Percentiles rank a stretch among this genome's conserved stretches.
These are phyloP conservation scores for Amauroascus niger DNA, from an alignment of 2,329 filamentous ascomycete species.

Conservation along the genomic window DNA sequence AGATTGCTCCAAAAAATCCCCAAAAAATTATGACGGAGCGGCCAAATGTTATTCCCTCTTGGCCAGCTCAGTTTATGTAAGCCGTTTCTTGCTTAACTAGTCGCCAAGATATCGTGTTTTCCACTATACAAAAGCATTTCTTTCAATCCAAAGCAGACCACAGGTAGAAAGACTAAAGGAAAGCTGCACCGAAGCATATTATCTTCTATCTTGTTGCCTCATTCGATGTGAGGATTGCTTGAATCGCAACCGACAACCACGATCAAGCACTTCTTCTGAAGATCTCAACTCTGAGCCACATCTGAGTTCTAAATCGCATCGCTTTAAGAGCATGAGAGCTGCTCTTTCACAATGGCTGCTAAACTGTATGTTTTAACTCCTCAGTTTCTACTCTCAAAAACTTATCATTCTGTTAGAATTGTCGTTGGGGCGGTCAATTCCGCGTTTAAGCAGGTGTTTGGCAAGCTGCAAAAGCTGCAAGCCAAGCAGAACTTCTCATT, in stretches of 20 bases:
- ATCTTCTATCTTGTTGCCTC: too few relatives aligned
- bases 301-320: background rate
- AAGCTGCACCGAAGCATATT: too few relatives aligned
- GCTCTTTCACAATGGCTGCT: constrained; percentile 42
- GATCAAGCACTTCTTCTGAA: background rate
- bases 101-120: too few relatives aligned
- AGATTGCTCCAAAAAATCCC: background rate
- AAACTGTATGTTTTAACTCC: constrained; percentile 43
- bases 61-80: too few relatives aligned
- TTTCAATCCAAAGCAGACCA: too few relatives aligned
- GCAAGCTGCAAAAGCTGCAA: constrained; percentile 71
- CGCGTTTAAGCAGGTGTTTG: constrained; percentile 62
- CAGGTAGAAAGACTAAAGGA: too few relatives aligned
- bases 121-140: too few relatives aligned
- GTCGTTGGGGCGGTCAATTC: constrained; percentile 78
- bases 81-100: too few relatives aligned
- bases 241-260: too few relatives aligned
- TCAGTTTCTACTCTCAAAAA: background rate
- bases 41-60: constrained; percentile 25
- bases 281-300: background rate
- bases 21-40: constrained; percentile 32
- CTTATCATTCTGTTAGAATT: constrained; percentile 36
- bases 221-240: too few relatives aligned
- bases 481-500: constrained; percentile 81
- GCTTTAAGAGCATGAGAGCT: background rate